Base-by-base conservation (phyloP, 192 early-diverging fungal genomes). In the Coemansia javaensis region DNA sequence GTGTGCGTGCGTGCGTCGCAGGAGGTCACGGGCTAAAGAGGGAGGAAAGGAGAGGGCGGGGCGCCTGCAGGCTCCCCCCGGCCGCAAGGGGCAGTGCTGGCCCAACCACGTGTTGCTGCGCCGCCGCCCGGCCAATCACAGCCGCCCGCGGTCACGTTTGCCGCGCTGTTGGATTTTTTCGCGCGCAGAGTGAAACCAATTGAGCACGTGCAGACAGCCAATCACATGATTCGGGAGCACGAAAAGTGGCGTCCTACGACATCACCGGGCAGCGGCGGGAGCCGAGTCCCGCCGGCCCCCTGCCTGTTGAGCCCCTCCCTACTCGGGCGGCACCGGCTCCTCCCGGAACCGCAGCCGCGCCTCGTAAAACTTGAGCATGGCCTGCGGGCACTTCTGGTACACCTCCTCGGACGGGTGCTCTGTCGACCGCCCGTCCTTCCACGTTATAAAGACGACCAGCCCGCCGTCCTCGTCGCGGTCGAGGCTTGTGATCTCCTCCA, bases 351-450 rank as follows among this genome's bases (percentile, higher is more conserved):
- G 66, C 33, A 81, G 56, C 28, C 75, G 79, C 40, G 41, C 53
- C 56, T 81, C 79, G 56, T 78, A 81, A 43, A 78, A 81, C 37
- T 55, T 57, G 28, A 81, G 74, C 59, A 81, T 63, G 30, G 40
- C 40, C 45, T 63, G 60, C 6, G 79, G 75, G 18, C 67, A 76
- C 44, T 68, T 68, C 20, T 48, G 11, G 56, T 76, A 75, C 1
- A 59, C 68, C 3, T 40, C 32, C 40, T 57, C 50, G 14, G 56
- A 47, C 0, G 67, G 53, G 33, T 81, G 76, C 41, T 56, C 53
- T 11, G 72, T 66, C 25, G 47, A 30, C 23, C 47, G 24, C 15
- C 69, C 79, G 40, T 66, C 54, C 37, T 76, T 81, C 79, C 79
- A 81, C 1, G 8, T 14, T 21, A 81, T 48, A 41, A 59, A 60